Evolutionary conservation across 2,329 filamentous ascomycete species (phyloP).

Genomic region (Fusarium anguioides): DNA sequence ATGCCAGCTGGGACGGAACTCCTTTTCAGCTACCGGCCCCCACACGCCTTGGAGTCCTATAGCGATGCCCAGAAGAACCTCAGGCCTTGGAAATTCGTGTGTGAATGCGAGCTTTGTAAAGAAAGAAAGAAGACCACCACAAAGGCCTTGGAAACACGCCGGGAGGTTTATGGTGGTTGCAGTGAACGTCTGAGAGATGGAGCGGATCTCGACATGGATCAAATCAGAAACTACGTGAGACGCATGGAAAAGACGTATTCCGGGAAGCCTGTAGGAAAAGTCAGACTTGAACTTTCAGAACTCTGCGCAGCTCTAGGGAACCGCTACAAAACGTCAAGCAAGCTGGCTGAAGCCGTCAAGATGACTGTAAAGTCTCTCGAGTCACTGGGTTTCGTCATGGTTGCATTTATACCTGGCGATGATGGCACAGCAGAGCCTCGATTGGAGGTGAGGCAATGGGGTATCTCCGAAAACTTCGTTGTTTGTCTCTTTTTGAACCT

Average conservation of each 20-base stretch:
- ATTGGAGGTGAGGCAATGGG: conserved; percentile 18
- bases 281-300: conserved; percentile 4
- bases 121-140: conserved; percentile 39
- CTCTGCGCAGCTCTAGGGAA: neutral
- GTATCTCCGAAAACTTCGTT: neutral
- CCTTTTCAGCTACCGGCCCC: conserved; percentile 52
- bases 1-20: conserved; percentile 60
- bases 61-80: conserved; percentile 45
- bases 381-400: conserved; percentile 2
- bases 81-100: conserved; percentile 55
- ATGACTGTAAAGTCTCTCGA: conserved; percentile 8
- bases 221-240: conserved; percentile 28
- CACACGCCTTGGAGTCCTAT: conserved; percentile 45
- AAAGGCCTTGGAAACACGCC: conserved; percentile 25
- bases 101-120: conserved; percentile 54
- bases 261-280: neutral
- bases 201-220: neutral
- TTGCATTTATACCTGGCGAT: neutral
- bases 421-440: neutral
- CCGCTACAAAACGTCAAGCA: neutral
- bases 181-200: neutral
- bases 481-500: conserved; percentile 7
- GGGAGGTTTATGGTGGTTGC: conserved; percentile 16
- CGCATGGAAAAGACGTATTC: conserved; percentile 41
- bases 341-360: neutral